These are phyloP conservation scores for Limonomyces culmigenus DNA, from an alignment of 1,284 basidiomycete species.

Conservation along the genomic window DNA sequence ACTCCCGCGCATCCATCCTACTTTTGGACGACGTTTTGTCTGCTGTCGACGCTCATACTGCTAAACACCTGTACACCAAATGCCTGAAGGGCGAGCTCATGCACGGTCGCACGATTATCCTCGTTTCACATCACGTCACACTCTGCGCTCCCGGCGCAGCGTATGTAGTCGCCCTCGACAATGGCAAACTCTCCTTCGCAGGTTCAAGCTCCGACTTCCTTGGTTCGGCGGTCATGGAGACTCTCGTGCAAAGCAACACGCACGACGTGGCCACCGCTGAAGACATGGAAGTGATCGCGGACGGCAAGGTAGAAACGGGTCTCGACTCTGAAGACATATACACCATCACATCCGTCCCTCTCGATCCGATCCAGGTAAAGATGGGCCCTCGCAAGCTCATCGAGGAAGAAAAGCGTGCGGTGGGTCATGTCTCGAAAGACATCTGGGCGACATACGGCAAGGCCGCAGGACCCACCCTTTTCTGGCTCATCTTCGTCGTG, in stretches of 20 bases:
- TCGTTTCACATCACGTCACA: slow-evolving; percentile 86
- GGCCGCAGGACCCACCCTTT: slow-evolving; percentile 47
- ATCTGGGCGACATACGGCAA: slow-evolving; percentile 74
- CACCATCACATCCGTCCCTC: too few relatives aligned
- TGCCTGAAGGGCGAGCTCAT: slow-evolving; percentile 80
- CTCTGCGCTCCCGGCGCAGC: slow-evolving; percentile 52
- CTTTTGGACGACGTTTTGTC: slow-evolving; percentile 84
- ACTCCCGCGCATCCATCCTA: slow-evolving; percentile 75
- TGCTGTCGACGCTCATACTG: slow-evolving; percentile 78
- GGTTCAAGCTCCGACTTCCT: slow-evolving; percentile 58
- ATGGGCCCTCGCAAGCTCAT: slow-evolving; percentile 72
- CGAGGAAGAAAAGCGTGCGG: slow-evolving; percentile 80
- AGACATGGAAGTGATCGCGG: slow-evolving; percentile 11
- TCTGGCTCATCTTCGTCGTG: slow-evolving; percentile 56
- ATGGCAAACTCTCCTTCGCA: slow-evolving; percentile 65
- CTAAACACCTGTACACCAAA: slow-evolving; percentile 66
- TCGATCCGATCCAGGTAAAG: too few relatives aligned
- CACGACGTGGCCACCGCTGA: slow-evolving; percentile 23
- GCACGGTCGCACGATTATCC: slow-evolving; percentile 61
- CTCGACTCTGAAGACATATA: too few relatives aligned
- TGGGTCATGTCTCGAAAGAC: slow-evolving; percentile 61
- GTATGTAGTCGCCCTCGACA: slow-evolving; percentile 72
- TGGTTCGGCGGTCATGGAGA: slow-evolving; percentile 43
- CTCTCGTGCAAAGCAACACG: slow-evolving; percentile 49
- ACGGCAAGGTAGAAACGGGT: too few relatives aligned